Evolutionary conservation across 352 stramenopile genomes (phyloP).

Genomic region (Globisporangium barbulae): DNA sequence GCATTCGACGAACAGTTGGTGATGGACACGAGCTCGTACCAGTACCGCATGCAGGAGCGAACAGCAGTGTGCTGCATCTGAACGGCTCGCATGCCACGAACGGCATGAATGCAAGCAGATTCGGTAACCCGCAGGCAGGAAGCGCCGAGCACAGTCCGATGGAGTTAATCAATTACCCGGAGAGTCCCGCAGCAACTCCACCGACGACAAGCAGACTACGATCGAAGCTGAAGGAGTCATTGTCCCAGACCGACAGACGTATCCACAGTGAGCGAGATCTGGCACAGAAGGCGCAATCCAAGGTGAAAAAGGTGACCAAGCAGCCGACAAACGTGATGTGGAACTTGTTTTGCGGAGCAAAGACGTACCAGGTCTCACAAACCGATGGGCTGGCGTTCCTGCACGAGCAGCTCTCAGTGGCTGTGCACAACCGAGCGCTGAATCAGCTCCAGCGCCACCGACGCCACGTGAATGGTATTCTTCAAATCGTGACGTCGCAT

Average conservation of each 20-base stretch:
- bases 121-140: conserved; percentile 39
- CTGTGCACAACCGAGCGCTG: conserved; percentile 60
- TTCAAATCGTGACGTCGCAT: conserved; percentile 79
- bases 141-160: conserved; percentile 26
- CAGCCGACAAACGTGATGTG: conserved; percentile 45
- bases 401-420: conserved; percentile 48
- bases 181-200: conserved; percentile 21
- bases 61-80: not conserved
- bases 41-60: conserved; percentile 18
- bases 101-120: conserved; percentile 17
- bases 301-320: conserved; percentile 27
- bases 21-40: conserved; percentile 35
- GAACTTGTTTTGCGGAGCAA: conserved; percentile 58
- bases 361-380: conserved; percentile 25
- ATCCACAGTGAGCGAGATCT: conserved; percentile 46
- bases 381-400: conserved; percentile 59
- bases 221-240: conserved; percentile 57
- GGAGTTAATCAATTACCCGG: conserved; percentile 24
- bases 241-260: conserved; percentile 50
- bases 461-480: conserved; percentile 67
- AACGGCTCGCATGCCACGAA: conserved; percentile 1
- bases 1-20: conserved; percentile 30
- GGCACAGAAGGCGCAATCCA: conserved; percentile 28
- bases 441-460: conserved; percentile 83
- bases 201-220: conserved; percentile 41